phyloP scores from a whole-genome alignment of 2,329 filamentous ascomycete species.

The Aureobasidium sp. region DNA sequence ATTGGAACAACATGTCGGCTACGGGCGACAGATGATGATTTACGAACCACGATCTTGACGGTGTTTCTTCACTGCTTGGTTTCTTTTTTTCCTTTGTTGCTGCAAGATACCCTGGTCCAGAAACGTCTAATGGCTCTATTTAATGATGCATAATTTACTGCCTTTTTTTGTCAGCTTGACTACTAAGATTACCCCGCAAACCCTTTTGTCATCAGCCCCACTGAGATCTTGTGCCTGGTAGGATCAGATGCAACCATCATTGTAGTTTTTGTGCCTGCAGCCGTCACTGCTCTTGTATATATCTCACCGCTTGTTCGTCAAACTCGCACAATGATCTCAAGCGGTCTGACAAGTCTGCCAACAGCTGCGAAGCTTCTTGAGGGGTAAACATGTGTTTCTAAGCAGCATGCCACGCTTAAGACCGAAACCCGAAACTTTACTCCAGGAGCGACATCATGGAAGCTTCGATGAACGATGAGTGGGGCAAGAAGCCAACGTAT shows the following conservation, averaged over 20 bases:
- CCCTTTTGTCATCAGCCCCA: neutral
- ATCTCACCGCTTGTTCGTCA: neutral
- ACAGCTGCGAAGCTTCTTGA: neutral
- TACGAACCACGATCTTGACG: neutral
- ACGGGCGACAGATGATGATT: constrained; percentile 8
- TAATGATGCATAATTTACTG: constrained; percentile 7
- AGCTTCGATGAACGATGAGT: neutral
- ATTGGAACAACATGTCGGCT: constrained; percentile 15
- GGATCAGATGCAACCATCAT: constrained; percentile 2
- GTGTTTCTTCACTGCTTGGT: neutral
- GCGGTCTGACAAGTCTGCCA: neutral
- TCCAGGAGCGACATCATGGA: constrained; percentile 3
- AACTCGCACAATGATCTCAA: no score
- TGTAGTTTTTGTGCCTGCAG: neutral
- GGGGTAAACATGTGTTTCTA: neutral
- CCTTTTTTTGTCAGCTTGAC: neutral
- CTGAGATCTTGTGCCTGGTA: neutral
- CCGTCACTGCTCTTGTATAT: neutral
- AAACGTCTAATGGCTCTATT: neutral
- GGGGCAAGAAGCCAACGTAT: constrained; percentile 1
- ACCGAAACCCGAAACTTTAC: neutral
- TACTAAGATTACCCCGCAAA: neutral
- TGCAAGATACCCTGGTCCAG: constrained; percentile 3
- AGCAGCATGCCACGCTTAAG: constrained; percentile 6
- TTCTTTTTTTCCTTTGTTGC: neutral